Base-by-base conservation (phyloP, 1,284 basidiomycete genomes). In the Wolfiporia cocos region DNA sequence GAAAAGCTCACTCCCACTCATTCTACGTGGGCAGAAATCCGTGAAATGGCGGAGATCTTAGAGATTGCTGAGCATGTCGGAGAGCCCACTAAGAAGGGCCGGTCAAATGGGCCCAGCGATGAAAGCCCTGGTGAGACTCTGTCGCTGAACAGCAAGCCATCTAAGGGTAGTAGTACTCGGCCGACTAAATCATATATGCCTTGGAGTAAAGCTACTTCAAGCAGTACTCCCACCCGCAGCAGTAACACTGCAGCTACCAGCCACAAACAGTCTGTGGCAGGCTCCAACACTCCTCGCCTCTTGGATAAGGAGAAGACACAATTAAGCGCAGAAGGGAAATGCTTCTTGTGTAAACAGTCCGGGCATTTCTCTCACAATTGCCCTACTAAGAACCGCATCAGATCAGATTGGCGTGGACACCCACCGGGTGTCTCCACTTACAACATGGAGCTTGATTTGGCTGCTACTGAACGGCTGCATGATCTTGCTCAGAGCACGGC, bases 311-410 rank as follows among this genome's bases (percentile, higher is more conserved):
- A 55, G 24, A 23, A 28, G 3, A 43, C 42, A 3, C 42, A 48
- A 12, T 24, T 49, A 22, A 21, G n/a, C 5, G 46, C 49, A 0
- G 47, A 41, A 3, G 47, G 49, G 1, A 45, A 46, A 21, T 56
- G 54, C 40, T 56, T 48, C 39, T n/a, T 26, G 1, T 56, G 54
- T 21, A 22, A 35, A 10, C 33, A 52, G 28, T 7, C 38, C 2
- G 50, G 52, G 2, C 52, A 56, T 30, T 14, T 48, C 24, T 6
- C 30, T 3, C 37, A 41, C 4, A 46, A 52, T 23, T 56, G 52
- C 32, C 52, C 49, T 1, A 5, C 9, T 9, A 12, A 2, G 4
- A 22, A 23, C 9, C 3, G 15, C 2, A 43, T 52, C 0, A 18
- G 15, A 21, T 42, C 40, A 1, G 28, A 34, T 14, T 1, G 17